Evolutionary conservation across 352 stramenopile genomes (phyloP).

Genomic region (Blastocystis sp.): DNA sequence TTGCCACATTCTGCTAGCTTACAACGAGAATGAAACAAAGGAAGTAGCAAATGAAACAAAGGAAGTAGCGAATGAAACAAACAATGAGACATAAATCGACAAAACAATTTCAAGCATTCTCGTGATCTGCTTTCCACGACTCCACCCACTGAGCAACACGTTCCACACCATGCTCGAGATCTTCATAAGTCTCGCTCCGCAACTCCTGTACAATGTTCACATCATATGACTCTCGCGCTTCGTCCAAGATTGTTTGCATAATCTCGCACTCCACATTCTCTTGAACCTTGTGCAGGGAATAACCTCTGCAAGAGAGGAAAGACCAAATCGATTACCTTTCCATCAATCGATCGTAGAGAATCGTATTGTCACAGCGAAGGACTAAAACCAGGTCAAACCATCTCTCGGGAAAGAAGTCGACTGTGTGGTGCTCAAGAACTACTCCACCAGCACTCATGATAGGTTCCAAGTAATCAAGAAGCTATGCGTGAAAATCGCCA

Average conservation of each 20-base stretch:
- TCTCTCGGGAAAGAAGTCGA: constrained; percentile 80
- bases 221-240: constrained; percentile 85
- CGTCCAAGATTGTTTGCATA: constrained; percentile 81
- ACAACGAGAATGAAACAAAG: not conserved
- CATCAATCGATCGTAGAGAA: constrained; percentile 75
- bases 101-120: constrained; percentile 32
- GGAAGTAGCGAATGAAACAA: not conserved
- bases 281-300: constrained; percentile 75
- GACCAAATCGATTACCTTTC: constrained; percentile 64
- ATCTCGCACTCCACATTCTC: constrained; percentile 78
- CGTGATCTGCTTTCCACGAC: constrained; percentile 76
- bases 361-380: constrained; percentile 78
- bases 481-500: not conserved
- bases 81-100: constrained; percentile 39
- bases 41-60: not conserved
- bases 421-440: constrained; percentile 80
- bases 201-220: constrained; percentile 88
- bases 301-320: constrained; percentile 65
- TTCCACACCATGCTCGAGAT: constrained; percentile 88
- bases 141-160: constrained; percentile 81
- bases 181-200: constrained; percentile 82
- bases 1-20: not conserved
- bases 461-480: constrained; percentile 78
- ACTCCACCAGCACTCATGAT: constrained; percentile 74
- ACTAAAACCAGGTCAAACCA: constrained; percentile 81